Percentiles rank a stretch among this genome's conserved stretches.
Conservation (phyloP, 1,284 basidiomycete genomes). For the Somion occarium region DNA sequence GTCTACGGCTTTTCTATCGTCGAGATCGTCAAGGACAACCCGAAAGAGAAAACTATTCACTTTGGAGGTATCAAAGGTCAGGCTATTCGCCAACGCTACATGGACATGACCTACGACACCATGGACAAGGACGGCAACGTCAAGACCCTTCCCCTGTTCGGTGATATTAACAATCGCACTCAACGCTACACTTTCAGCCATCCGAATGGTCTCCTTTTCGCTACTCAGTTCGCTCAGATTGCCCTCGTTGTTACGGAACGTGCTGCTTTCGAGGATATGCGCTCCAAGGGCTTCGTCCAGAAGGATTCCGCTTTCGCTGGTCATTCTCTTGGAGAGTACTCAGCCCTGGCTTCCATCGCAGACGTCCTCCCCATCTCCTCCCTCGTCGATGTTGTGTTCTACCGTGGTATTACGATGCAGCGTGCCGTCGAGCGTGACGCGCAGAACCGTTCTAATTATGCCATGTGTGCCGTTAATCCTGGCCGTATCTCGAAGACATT, state of each 20-base stretch:
- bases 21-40: slow-evolving; percentile 97
- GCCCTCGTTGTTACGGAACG: slow-evolving; percentile 97
- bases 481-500: slow-evolving; percentile 92
- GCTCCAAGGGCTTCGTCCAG: slow-evolving; percentile 92
- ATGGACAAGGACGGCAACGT: slow-evolving; percentile 94
- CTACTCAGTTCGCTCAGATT: slow-evolving; percentile 98
- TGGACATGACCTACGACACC: slow-evolving; percentile 98
- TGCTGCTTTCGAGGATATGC: slow-evolving; percentile 98
- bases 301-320: slow-evolving; percentile 92
- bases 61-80: slow-evolving; percentile 99
- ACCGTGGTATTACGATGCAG: slow-evolving; percentile 99
- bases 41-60: slow-evolving; percentile 96
- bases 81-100: slow-evolving; percentile 95
- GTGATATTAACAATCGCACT: slow-evolving; percentile 88
- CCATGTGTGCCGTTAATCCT: slow-evolving; percentile 98
- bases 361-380: slow-evolving; percentile 93
- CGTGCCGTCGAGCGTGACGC: slow-evolving; percentile 94
- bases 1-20: slow-evolving; percentile 98
- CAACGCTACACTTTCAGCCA: slow-evolving; percentile 97
- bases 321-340: slow-evolving; percentile 98
- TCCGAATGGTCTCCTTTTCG: slow-evolving; percentile 91
- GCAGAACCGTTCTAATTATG: slow-evolving; percentile 92
- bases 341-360: slow-evolving; percentile 94
- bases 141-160: slow-evolving; percentile 91
- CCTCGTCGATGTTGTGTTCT: slow-evolving; percentile 98